phyloP scores from a whole-genome alignment of 106 monocot genomes.

The Chionographis japonica region DNA sequence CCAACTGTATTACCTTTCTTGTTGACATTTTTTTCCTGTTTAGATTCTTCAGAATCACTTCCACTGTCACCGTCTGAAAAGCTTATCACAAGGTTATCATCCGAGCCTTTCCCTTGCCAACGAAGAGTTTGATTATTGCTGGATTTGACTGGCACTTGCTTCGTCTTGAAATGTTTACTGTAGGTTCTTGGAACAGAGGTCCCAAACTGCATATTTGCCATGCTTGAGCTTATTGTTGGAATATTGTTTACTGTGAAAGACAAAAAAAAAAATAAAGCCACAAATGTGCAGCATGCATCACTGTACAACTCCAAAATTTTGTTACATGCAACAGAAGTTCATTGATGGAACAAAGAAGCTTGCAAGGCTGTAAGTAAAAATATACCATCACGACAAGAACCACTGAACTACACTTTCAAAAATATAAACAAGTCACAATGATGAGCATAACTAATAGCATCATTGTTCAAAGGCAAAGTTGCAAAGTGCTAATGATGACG shows the following conservation, averaged over 20 bases:
- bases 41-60: constrained; percentile 32
- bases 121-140: constrained; percentile 25
- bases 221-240: constrained; percentile 21
- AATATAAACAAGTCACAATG: too few relatives aligned
- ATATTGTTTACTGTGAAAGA: constrained; percentile 8
- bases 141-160: constrained; percentile 27
- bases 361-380: too few relatives aligned
- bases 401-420: too few relatives aligned
- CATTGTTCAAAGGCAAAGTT: too few relatives aligned
- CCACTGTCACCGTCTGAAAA: constrained; percentile 80
- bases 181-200: constrained; percentile 12
- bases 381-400: too few relatives aligned
- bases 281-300: neutral
- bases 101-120: constrained; percentile 45
- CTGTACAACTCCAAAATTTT: too few relatives aligned
- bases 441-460: too few relatives aligned
- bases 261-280: neutral
- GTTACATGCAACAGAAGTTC: too few relatives aligned
- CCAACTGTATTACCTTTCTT: constrained; percentile 15
- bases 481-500: too few relatives aligned
- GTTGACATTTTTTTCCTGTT: neutral
- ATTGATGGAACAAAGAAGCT: too few relatives aligned
- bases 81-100: constrained; percentile 64
- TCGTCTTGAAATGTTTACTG: constrained; percentile 24
- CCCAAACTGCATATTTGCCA: constrained; percentile 11